Evolutionary conservation across 805 yeast genomes (phyloP), one percentile per base, ranked within the genome.

Genomic region (Candida glaebosa): DNA sequence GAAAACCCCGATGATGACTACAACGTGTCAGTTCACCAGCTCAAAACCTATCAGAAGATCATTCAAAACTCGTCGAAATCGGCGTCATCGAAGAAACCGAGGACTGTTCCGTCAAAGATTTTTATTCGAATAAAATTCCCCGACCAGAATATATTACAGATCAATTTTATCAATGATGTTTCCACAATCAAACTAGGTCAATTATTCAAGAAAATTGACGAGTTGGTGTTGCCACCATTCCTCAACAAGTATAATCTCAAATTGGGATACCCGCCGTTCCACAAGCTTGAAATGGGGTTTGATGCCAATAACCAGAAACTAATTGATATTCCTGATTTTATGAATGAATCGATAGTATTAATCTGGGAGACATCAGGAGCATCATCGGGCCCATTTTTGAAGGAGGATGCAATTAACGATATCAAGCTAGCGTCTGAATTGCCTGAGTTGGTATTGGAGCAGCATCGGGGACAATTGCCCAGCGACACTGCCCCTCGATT

Each of bases 1-100:
- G 71, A 68, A 17, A 69, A 69, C 43, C 73, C 73, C 3, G 73
- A 67, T 14, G 64, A 59, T 28, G 74, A 69, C 46, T 69, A 69
- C 49, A 60, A 65, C 17, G 51, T 69, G 60, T 65, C 72, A 1
- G 50, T 63, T 4, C 40, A 55, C 14, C 73, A 69, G 45, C 71
- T 69, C 2, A 62, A 63, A 42, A 52, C 53, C 15, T 69, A 69
- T 48, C 68, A 63, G 37, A 58, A 61, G 37, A 44, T 61, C 15
- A 58, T 69, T 34, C 56, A 57, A 38, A 52, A 58, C n/a, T 57
- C 63, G 34, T 55, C 47, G 15, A 45, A 42, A 24, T 24, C 28
- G 8, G 32, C 50, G 31, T 50, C 45, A 17, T 41, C 42, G 26
- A 53, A 47, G 33, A 48, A 47, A 18, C 24, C 19, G 3, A 28